Base-by-base conservation (phyloP, 148 eudicot genomes). In the Heliosperma pusillum region DNA sequence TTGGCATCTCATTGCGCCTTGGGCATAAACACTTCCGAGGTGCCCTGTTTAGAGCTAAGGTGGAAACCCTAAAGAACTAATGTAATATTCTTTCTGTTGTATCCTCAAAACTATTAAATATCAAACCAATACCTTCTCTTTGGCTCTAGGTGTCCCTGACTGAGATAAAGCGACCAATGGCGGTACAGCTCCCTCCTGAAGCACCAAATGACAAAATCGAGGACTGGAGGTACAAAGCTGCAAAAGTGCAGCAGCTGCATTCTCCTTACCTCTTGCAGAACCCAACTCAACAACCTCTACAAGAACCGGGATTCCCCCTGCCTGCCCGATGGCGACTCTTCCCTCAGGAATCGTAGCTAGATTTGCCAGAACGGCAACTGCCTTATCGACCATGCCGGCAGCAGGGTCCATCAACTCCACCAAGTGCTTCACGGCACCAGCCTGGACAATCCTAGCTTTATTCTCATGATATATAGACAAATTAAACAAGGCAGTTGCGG, bases 281-380 rank as follows among this genome's bases (percentile, higher is more conserved):
- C 98, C 98, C 85, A 93, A 74, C 83, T 93, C 98, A 66, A 93
- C 89, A 36, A 91, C 93, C 81, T 91, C 97, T 58, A 93, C 97
- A 40, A 93, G 87, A 50, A 88, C 89, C 4, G 90, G 88, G 26
- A 93, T 93, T 10, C 98, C 98, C 55, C 87, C 87, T 44, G 87
- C 92, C 76, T 85, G 86, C 30, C 93, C 97, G 70, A 93, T 91
- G 59, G 88, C 89, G 26, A 81, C 60, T 82, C 94, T 87, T 24
- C 98, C 98, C 79, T 93, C 98, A 2, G 73, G 88, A 66, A 88
- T 88, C 11, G 91, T 91, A 30, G 98, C 87, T 44, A 93, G 91
- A 79, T 93, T 93, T 8, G 97, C 92, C 84, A 93, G 81, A 72
- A 91, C 97, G 45, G 98, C 98, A 71, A 91, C 97, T 0, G 97